These are phyloP conservation scores for Umbelopsis ramanniana DNA, from an alignment of 192 early-diverging fungal genomes.

Conservation along the genomic window DNA sequence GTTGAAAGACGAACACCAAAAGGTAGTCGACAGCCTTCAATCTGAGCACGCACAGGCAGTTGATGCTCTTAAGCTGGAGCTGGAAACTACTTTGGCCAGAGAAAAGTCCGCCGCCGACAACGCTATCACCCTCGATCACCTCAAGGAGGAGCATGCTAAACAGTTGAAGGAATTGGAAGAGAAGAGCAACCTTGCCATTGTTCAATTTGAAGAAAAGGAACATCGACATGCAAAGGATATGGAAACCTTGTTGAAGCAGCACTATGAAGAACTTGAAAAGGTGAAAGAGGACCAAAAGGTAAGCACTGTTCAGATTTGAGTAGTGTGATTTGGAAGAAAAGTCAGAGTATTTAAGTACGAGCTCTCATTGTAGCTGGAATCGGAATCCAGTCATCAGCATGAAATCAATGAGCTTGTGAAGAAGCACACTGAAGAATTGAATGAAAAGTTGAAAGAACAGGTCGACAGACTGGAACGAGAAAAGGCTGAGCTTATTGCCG, in stretches of 20 bases:
- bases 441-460: conserved; percentile 13
- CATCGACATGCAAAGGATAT: conserved; percentile 16
- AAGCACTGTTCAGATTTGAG: background rate
- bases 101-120: conserved; percentile 19
- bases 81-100: conserved; percentile 12
- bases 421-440: background rate
- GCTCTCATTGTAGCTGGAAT: background rate
- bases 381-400: conserved; percentile 17
- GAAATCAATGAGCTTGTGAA: conserved; percentile 10
- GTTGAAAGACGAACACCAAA: conserved; percentile 8
- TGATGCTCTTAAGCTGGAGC: conserved; percentile 15
- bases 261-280: conserved; percentile 7
- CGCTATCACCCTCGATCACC: background rate
- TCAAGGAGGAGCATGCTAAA: conserved; percentile 6
- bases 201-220: conserved; percentile 1
- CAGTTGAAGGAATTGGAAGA: conserved; percentile 5
- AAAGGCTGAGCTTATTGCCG: background rate
- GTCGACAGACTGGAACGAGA: conserved; percentile 19
- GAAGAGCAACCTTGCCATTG: background rate
- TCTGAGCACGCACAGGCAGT: conserved; percentile 13
- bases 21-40: background rate
- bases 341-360: background rate
- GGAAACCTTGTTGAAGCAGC: conserved; percentile 5
- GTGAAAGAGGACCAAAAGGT: conserved; percentile 14
- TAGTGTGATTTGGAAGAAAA: background rate